Evolutionary conservation across 1,284 basidiomycete genomes (phyloP).

Genomic region (Xerocomus amazonicus): DNA sequence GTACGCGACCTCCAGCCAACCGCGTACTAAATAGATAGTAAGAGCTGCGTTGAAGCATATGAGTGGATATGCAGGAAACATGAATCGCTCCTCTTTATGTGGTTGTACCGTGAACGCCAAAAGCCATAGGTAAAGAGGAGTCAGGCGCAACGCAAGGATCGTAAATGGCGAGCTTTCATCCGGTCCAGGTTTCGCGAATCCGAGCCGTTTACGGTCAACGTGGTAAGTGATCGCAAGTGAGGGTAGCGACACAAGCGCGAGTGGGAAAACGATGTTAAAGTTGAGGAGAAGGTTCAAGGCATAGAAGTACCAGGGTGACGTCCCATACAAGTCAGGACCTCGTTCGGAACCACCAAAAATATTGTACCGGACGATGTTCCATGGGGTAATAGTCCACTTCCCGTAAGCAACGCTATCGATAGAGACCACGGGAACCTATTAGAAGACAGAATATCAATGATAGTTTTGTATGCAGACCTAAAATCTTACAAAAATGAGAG

Average conservation of each 20-base stretch:
- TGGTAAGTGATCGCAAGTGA: slow-evolving; percentile 73
- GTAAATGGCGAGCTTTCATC: slow-evolving; percentile 76
- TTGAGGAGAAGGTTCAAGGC: slow-evolving; percentile 85
- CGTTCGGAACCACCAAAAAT: slow-evolving; percentile 74
- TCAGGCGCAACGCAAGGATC: slow-evolving; percentile 70
- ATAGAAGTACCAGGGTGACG: slow-evolving; percentile 85
- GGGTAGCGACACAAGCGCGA: slow-evolving; percentile 81
- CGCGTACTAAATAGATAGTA: slow-evolving; percentile 75
- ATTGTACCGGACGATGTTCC: slow-evolving; percentile 96
- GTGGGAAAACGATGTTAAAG: slow-evolving; percentile 84
- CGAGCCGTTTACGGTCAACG: slow-evolving; percentile 78
- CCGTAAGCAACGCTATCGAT: slow-evolving; percentile 91
- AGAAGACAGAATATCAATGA: slow-evolving; percentile 4
- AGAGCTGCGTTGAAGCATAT: slow-evolving; percentile 94
- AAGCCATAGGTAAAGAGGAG: slow-evolving; percentile 90
- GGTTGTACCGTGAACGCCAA: slow-evolving; percentile 75
- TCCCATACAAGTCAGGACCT: slow-evolving; percentile 92
- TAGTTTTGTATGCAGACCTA: not conserved
- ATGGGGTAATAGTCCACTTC: slow-evolving; percentile 73
- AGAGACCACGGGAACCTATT: slow-evolving; percentile 74
- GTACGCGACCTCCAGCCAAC: slow-evolving; percentile 80
- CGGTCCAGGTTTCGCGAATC: slow-evolving; percentile 49
- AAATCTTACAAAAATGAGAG: slow-evolving; percentile 66
- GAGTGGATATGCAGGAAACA: slow-evolving; percentile 92
- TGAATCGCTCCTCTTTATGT: slow-evolving; percentile 98